Evolutionary conservation across 2,329 filamentous ascomycete genomes (phyloP).

Genomic region (Passalora sequoiae): DNA sequence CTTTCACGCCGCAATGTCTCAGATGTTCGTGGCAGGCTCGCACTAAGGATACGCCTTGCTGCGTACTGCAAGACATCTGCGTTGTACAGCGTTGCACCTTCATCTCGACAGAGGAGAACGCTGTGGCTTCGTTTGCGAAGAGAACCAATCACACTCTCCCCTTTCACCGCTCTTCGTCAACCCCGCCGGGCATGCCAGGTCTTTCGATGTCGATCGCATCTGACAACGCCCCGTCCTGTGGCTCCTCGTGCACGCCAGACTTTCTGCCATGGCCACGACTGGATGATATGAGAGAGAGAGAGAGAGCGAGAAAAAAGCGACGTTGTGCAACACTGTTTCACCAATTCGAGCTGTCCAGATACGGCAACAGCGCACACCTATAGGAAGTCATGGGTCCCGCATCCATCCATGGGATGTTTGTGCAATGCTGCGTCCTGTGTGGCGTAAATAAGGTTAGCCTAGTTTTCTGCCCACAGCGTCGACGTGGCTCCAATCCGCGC

Average conservation of each 20-base stretch:
- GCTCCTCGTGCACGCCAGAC: slow-evolving; percentile 4
- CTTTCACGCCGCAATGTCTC: slow-evolving; percentile 20
- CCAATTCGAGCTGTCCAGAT: slow-evolving; percentile 15
- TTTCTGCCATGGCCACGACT: slow-evolving; percentile 6
- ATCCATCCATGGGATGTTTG: slow-evolving; percentile 18
- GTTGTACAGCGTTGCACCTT: slow-evolving; percentile 15
- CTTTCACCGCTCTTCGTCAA: slow-evolving; percentile 1
- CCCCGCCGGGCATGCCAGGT: not conserved
- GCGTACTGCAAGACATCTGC: slow-evolving; percentile 16
- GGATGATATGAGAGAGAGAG: no score
- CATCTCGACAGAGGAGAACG: slow-evolving; percentile 11
- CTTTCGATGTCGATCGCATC: slow-evolving; percentile 4
- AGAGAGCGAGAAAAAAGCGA: slow-evolving; percentile 4
- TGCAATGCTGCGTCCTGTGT: slow-evolving; percentile 12
- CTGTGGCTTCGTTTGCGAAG: slow-evolving; percentile 13
- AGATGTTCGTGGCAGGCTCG: slow-evolving; percentile 15
- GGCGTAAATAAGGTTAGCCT: slow-evolving; percentile 28
- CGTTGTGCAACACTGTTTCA: slow-evolving; percentile 14
- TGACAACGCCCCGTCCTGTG: slow-evolving; percentile 3
- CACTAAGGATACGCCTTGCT: slow-evolving; percentile 11
- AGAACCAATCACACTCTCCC: slow-evolving; percentile 15
- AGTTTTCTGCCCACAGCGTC: slow-evolving; percentile 23
- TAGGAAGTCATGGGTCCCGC: slow-evolving; percentile 14
- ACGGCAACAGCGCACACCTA: slow-evolving; percentile 15
- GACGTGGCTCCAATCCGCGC: slow-evolving; percentile 30